Evolutionary conservation across 192 early-diverging fungal genomes (phyloP).

Genomic region (Mortierella antarctica): DNA sequence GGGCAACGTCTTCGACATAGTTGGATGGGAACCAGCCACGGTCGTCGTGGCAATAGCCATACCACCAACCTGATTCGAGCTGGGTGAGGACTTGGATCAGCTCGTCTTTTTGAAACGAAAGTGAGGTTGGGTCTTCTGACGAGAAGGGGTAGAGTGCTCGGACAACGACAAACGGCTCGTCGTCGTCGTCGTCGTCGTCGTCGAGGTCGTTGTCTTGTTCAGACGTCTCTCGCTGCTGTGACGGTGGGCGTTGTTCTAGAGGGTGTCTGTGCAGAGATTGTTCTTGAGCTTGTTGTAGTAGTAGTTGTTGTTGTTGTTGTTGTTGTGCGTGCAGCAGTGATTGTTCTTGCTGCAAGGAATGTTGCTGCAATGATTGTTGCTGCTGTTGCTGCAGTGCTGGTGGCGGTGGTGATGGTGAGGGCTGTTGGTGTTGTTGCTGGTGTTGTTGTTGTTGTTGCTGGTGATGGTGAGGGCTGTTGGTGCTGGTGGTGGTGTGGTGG

Average conservation of each 20-base stretch:
- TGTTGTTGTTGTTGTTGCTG: too few relatives aligned
- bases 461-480: background rate
- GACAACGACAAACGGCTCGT: conserved; percentile 30
- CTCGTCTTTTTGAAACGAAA: conserved; percentile 86
- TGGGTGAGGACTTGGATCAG: conserved; percentile 90
- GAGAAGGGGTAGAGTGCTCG: conserved; percentile 87
- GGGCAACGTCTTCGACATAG: conserved; percentile 65
- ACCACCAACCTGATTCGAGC: conserved; percentile 98
- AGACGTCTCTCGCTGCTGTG: too few relatives aligned
- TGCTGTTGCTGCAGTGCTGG: background rate
- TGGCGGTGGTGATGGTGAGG: background rate
- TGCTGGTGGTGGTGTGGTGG: background rate
- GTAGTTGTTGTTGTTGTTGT: conserved; percentile 8
- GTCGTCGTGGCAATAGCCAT: conserved; percentile 80
- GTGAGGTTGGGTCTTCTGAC: conserved; percentile 78
- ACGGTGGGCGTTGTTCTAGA: too few relatives aligned
- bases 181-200: conserved; percentile 18
- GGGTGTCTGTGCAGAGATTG: background rate
- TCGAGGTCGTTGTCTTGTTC: background rate
- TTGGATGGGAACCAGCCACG: conserved; percentile 94
- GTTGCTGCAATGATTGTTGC: conserved; percentile 8
- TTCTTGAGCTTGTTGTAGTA: background rate
- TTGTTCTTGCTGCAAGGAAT: background rate
- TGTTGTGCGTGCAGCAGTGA: background rate
- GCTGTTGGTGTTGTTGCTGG: background rate